Evolutionary conservation across 2,329 filamentous ascomycete species (phyloP).

Genomic region (Colletotrichum kahawae): DNA sequence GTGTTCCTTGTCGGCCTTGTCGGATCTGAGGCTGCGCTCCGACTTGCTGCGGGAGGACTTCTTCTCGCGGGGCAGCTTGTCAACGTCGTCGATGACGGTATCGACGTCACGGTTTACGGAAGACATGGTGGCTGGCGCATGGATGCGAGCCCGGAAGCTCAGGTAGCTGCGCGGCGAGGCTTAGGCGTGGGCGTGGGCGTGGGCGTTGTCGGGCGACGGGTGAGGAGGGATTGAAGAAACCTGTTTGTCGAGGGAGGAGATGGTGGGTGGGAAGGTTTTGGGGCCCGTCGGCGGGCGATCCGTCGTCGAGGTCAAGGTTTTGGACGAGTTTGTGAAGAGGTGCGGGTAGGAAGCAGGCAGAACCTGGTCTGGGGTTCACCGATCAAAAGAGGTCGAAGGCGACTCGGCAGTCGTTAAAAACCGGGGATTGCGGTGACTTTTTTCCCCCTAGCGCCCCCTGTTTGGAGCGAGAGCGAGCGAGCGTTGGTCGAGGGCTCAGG

Average conservation of each 20-base stretch:
- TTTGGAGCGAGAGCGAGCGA: background rate
- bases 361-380: conserved; percentile 19
- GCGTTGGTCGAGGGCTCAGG: background rate
- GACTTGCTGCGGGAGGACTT: conserved; percentile 17
- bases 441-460: background rate
- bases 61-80: conserved; percentile 38
- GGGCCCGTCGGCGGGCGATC: background rate
- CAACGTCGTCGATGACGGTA: conserved; percentile 32
- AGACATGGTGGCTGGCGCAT: conserved; percentile 37
- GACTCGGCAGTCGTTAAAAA: conserved; percentile 11
- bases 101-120: conserved; percentile 48
- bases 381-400: conserved; percentile 4
- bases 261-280: background rate
- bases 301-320: conserved; percentile 6
- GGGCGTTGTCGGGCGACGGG: background rate
- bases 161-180: background rate
- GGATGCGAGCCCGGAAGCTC: conserved; percentile 16
- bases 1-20: conserved; percentile 27
- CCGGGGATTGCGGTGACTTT: background rate
- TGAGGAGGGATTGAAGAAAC: background rate
- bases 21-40: conserved; percentile 21
- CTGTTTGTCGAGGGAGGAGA: background rate
- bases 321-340: conserved; percentile 8
- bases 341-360: conserved; percentile 14
- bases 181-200: background rate